These are phyloP conservation scores for Penicillium odoratum DNA, from an alignment of 495 filamentous ascomycete genomes.

Conservation along the genomic window DNA sequence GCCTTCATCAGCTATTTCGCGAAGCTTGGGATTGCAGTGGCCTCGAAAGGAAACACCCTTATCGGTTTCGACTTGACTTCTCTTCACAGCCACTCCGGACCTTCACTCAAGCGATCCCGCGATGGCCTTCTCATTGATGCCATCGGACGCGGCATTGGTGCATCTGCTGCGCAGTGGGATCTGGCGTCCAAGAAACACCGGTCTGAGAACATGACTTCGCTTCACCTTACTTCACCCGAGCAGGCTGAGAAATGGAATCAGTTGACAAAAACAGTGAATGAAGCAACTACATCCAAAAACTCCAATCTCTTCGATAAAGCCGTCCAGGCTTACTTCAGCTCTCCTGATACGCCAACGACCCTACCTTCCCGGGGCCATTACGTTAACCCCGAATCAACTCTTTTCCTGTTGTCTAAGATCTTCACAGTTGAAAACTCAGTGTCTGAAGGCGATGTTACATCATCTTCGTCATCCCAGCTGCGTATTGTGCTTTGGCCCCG, in stretches of 20 bases:
- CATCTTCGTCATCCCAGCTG: slow-evolving; percentile 37
- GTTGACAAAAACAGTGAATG: slow-evolving; percentile 30
- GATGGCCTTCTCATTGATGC: slow-evolving; percentile 71
- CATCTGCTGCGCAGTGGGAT: slow-evolving; percentile 38
- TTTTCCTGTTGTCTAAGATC: slow-evolving; percentile 56
- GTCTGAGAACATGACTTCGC: slow-evolving; percentile 28
- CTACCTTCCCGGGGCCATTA: slow-evolving; percentile 29
- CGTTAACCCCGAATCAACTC: slow-evolving; percentile 44
- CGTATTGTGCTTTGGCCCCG: slow-evolving; percentile 51
- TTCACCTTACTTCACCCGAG: slow-evolving; percentile 36
- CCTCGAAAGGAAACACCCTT: slow-evolving; percentile 55
- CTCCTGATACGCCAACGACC: background rate
- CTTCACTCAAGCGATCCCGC: slow-evolving; percentile 60
- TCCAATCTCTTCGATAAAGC: slow-evolving; percentile 39
- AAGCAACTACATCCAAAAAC: slow-evolving; percentile 30
- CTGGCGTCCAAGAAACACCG: slow-evolving; percentile 36
- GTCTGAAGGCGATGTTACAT: slow-evolving; percentile 19
- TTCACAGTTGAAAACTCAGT: slow-evolving; percentile 42
- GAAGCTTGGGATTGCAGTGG: slow-evolving; percentile 61
- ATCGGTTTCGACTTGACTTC: slow-evolving; percentile 65
- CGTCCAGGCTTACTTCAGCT: slow-evolving; percentile 36
- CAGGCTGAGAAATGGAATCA: slow-evolving; percentile 40
- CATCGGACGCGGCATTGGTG: slow-evolving; percentile 57
- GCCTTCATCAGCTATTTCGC: slow-evolving; percentile 60
- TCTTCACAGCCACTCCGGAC: slow-evolving; percentile 41